Conservation (phyloP, 2,329 filamentous ascomycete genomes). For the Dichotomopilus funicola region DNA sequence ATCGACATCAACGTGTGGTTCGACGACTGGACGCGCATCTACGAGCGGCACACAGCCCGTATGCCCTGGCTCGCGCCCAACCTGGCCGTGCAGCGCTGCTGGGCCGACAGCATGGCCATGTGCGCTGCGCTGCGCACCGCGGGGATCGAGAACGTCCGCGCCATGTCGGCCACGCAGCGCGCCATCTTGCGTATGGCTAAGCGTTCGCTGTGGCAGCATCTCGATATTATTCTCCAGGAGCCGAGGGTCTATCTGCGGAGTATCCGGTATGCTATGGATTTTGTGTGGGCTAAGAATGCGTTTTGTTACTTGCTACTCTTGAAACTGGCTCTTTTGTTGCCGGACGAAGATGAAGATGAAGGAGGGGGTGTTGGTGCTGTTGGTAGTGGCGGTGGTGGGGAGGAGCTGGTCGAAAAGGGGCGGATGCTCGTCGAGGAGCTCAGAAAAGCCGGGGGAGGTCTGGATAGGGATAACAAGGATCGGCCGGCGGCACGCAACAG, state of each 20-base stretch:
- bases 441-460: not conserved
- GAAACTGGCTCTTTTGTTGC: not conserved
- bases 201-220: not conserved
- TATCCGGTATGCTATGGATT: slow-evolving; percentile 4
- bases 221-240: slow-evolving; percentile 5
- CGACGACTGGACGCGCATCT: slow-evolving; percentile 5
- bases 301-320: slow-evolving; percentile 3
- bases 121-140: slow-evolving; percentile 1
- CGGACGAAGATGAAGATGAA: not conserved
- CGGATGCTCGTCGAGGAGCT: slow-evolving; percentile 1
- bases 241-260: slow-evolving; percentile 1
- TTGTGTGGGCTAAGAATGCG: slow-evolving; percentile 6
- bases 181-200: not conserved
- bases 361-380: not conserved
- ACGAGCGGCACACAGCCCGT: not conserved
- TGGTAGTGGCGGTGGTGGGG: no score
- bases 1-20: slow-evolving; percentile 6
- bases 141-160: not conserved
- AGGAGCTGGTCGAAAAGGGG: not conserved
- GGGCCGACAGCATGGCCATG: slow-evolving; percentile 5
- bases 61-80: slow-evolving; percentile 2
- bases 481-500: not conserved
- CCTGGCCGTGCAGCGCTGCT: slow-evolving; percentile 4
- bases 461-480: no score
- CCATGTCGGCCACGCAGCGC: not conserved